Percentiles rank a stretch among this genome's conserved stretches.
Conservation (phyloP, 2,329 filamentous ascomycete species). For the Aspergillus phoenicis region DNA sequence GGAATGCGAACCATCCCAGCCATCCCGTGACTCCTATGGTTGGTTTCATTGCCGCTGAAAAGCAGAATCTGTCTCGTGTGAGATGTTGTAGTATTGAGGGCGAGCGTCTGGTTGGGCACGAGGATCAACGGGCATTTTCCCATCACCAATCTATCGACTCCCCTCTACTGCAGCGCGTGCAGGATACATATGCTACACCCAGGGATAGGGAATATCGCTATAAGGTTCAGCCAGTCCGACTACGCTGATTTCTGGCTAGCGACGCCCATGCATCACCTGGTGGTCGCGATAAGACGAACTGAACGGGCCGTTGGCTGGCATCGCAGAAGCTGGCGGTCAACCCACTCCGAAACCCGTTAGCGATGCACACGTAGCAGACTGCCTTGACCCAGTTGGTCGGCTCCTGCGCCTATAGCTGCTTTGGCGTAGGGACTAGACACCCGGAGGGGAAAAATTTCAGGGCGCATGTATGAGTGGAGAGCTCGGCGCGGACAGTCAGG, state of each 20-base stretch:
- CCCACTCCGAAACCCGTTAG: constrained; percentile 30
- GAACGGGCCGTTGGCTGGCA: constrained; percentile 14
- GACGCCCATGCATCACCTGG: not conserved
- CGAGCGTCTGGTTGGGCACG: not conserved
- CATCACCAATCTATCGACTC: not conserved
- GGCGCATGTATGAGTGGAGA: not conserved
- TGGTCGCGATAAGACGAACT: constrained; percentile 9
- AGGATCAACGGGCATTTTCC: not conserved
- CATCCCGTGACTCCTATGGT: constrained; percentile 5
- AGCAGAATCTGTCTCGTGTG: constrained; percentile 1
- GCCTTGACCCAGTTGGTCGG: constrained; percentile 26
- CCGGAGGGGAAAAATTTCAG: not conserved
- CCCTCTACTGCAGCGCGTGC: constrained; percentile 1
- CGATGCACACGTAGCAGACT: constrained; percentile 39
- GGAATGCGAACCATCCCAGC: constrained; percentile 8
- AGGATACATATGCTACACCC: not conserved
- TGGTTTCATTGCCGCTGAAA: not conserved
- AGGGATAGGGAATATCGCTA: not conserved
- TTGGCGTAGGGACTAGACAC: constrained; percentile 11
- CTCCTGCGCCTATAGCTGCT: constrained; percentile 21
- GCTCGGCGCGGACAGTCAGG: not conserved
- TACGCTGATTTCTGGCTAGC: not conserved
- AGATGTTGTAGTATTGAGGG: not conserved
- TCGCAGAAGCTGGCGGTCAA: constrained; percentile 22
- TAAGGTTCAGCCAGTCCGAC: not conserved